Evolutionary conservation across 805 yeast species (phyloP).

Genomic region (Zygoascus ofunaensis): DNA sequence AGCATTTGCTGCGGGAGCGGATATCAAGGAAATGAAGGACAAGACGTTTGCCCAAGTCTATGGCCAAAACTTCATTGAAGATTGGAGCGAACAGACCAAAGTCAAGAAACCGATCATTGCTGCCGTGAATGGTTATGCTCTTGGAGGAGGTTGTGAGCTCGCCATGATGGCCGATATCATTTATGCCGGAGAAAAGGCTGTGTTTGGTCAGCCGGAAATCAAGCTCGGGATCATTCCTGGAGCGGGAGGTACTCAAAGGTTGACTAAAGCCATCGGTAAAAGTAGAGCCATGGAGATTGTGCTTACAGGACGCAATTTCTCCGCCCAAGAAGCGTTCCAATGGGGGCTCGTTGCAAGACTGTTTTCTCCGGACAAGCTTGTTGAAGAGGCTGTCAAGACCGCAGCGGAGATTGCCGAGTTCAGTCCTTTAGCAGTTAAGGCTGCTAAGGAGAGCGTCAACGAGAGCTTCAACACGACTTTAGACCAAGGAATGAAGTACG

Average conservation of each 20-base stretch:
- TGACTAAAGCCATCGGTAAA: conserved; percentile 41
- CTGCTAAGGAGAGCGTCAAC: conserved; percentile 40
- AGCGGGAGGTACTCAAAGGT: conserved; percentile 47
- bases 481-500: conserved; percentile 34
- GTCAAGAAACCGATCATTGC: conserved; percentile 43
- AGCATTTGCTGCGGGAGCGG: conserved; percentile 51
- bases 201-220: conserved; percentile 49
- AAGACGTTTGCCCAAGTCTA: conserved; percentile 31
- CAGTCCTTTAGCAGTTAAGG: conserved; percentile 37
- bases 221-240: conserved; percentile 43
- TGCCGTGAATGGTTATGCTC: conserved; percentile 46
- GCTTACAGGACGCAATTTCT: conserved; percentile 38
- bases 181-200: conserved; percentile 41
- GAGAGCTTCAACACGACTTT: conserved; percentile 32
- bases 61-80: conserved; percentile 30
- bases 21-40: conserved; percentile 42
- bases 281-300: conserved; percentile 41
- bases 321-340: conserved; percentile 37
- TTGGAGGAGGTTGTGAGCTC: conserved; percentile 50
- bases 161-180: conserved; percentile 47
- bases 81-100: conserved; percentile 33
- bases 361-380: conserved; percentile 32
- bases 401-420: conserved; percentile 36
- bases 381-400: conserved; percentile 37
- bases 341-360: conserved; percentile 43